Evolutionary conservation across 306 rosid genomes (phyloP).

Genomic region (Pterocarpus santalinus): DNA sequence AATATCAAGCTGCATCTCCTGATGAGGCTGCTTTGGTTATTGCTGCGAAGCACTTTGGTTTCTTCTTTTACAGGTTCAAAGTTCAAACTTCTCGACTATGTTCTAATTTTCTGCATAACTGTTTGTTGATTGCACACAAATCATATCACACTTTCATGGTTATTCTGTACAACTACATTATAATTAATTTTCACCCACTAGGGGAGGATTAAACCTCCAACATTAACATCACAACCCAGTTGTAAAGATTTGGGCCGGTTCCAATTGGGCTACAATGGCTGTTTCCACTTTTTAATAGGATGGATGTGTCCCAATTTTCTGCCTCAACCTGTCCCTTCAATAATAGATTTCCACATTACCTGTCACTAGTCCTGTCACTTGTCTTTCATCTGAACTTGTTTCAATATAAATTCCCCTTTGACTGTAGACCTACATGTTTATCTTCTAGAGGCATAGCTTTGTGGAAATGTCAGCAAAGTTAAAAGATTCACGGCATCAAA

Average conservation of each 20-base stretch:
- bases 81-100: slow-evolving; percentile 49
- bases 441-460: no score
- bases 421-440: no score
- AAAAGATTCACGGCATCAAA: no score
- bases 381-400: slow-evolving; percentile 19
- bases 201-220: slow-evolving; percentile 21
- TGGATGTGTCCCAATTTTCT: slow-evolving; percentile 29
- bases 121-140: neutral
- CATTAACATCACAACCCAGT: neutral
- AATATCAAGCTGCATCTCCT: slow-evolving; percentile 95
- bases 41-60: slow-evolving; percentile 94
- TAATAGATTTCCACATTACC: neutral
- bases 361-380: neutral
- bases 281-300: slow-evolving; percentile 31
- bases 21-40: slow-evolving; percentile 79
- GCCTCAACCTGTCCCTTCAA: slow-evolving; percentile 31
- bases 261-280: slow-evolving; percentile 17
- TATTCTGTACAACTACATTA: slow-evolving; percentile 5
- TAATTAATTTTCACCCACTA: neutral
- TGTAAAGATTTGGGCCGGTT: slow-evolving; percentile 4
- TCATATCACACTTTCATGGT: neutral
- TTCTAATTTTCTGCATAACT: slow-evolving; percentile 24
- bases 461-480: no score
- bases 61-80: slow-evolving; percentile 94
- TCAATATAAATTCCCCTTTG: neutral